A percentile compares a stretch with the other conserved stretches of the same genome.
Conservation (phyloP, 139 green algal genomes). For the Coccomyxa sp. region DNA sequence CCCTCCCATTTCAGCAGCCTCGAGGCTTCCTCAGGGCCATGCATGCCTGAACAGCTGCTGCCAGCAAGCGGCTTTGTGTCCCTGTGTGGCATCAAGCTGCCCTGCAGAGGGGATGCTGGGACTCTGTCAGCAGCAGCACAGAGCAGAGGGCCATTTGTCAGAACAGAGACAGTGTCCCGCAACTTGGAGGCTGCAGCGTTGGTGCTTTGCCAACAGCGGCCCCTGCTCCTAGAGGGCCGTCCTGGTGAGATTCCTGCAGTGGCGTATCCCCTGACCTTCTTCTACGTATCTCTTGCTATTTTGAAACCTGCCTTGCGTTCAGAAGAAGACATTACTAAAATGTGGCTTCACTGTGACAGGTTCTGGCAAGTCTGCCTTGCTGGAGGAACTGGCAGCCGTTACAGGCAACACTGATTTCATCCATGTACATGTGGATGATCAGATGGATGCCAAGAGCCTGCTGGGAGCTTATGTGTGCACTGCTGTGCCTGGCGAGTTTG, state of each 20-base stretch:
- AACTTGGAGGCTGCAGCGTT: constrained; percentile 66
- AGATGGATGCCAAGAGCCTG: constrained; percentile 93
- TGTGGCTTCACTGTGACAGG: constrained; percentile 27
- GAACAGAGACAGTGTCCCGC: constrained; percentile 37
- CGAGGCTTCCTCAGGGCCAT: neutral
- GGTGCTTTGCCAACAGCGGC: constrained; percentile 66
- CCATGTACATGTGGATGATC: constrained; percentile 89
- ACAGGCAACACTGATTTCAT: constrained; percentile 76
- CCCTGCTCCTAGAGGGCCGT: constrained; percentile 87
- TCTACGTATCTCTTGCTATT: neutral
- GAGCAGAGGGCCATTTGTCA: constrained; percentile 20
- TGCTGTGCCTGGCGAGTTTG: constrained; percentile 88
- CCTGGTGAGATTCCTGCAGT: constrained; percentile 37
- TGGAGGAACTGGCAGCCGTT: constrained; percentile 65
- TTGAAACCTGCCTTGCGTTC: neutral
- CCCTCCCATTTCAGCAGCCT: constrained; percentile 8
- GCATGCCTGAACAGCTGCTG: neutral
- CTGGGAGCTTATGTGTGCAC: constrained; percentile 92
- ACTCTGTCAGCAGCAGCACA: no score
- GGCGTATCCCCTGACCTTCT: neutral
- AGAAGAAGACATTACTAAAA: no score
- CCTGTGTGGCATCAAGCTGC: constrained; percentile 55
- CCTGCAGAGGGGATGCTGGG: constrained; percentile 11
- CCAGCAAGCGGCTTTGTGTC: constrained; percentile 25
- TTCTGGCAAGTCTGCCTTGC: constrained; percentile 80